Conservation (phyloP, 768 basidiomycete species). For the Lentinula guzmanii region DNA sequence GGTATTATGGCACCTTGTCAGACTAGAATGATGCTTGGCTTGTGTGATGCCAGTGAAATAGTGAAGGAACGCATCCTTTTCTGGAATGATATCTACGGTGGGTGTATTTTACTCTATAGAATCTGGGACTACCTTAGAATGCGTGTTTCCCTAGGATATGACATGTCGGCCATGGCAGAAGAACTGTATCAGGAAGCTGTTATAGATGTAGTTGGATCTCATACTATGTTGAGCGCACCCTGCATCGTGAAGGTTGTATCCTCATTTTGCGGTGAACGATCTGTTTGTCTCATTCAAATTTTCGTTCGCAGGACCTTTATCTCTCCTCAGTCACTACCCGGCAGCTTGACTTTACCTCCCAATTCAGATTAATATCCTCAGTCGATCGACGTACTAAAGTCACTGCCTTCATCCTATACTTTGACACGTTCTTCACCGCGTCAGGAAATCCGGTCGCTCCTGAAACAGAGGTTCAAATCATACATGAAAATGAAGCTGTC, state of each 20-base stretch:
- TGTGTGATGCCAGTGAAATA: slow-evolving; percentile 72
- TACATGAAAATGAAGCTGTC: slow-evolving; percentile 52
- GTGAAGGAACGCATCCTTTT: slow-evolving; percentile 80
- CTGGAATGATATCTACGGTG: slow-evolving; percentile 91
- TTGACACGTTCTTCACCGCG: slow-evolving; percentile 86
- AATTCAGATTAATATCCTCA: slow-evolving; percentile 71
- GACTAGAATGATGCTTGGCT: slow-evolving; percentile 75
- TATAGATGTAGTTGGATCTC: slow-evolving; percentile 69
- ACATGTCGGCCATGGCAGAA: slow-evolving; percentile 76
- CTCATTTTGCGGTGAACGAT: neutral
- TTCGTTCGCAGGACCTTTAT: neutral
- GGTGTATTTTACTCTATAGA: slow-evolving; percentile 12
- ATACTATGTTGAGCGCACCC: slow-evolving; percentile 59
- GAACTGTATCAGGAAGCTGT: slow-evolving; percentile 77
- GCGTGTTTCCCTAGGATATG: slow-evolving; percentile 57
- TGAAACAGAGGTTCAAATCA: slow-evolving; percentile 44
- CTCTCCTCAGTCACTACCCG: neutral
- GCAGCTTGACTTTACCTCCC: slow-evolving; percentile 73
- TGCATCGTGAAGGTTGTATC: slow-evolving; percentile 57
- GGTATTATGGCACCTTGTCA: slow-evolving; percentile 91
- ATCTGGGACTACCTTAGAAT: neutral
- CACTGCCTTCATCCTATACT: slow-evolving; percentile 83
- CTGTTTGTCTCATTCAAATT: neutral
- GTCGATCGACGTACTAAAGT: slow-evolving; percentile 57
- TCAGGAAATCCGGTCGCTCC: slow-evolving; percentile 48